Evolutionary conservation across 495 filamentous ascomycete species (phyloP).

Genomic region (Tuber indicum): DNA sequence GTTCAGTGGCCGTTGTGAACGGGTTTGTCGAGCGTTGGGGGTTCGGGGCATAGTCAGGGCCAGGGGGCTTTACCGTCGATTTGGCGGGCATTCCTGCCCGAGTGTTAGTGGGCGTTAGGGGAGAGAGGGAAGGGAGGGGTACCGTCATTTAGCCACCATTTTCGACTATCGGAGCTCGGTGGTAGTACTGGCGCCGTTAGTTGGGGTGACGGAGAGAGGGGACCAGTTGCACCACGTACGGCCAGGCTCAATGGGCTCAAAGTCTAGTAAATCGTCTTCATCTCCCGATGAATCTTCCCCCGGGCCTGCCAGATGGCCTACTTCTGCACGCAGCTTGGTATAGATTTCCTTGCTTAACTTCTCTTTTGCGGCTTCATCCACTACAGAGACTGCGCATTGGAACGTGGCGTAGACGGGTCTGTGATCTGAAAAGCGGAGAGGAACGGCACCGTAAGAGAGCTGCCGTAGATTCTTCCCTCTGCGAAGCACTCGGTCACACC

Average conservation of each 20-base stretch:
- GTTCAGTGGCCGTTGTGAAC: conserved; percentile 59
- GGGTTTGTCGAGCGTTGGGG: conserved; percentile 71
- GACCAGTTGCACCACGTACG: conserved; percentile 30
- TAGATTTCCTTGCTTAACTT: conserved; percentile 66
- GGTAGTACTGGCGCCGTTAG: conserved; percentile 54
- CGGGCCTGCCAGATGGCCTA: conserved; percentile 48
- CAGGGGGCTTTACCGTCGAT: conserved; percentile 61
- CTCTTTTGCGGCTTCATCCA: conserved; percentile 68
- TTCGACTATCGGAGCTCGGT: conserved; percentile 78
- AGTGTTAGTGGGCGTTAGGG: conserved; percentile 18
- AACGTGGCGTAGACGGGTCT: conserved; percentile 87
- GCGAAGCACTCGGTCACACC: conserved; percentile 88
- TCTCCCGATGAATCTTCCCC: conserved; percentile 51
- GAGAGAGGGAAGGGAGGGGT: conserved; percentile 24
- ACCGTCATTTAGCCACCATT: conserved; percentile 93
- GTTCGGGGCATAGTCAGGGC: conserved; percentile 58
- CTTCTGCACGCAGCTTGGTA: conserved; percentile 55
- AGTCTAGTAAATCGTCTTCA: conserved; percentile 67
- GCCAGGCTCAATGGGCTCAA: conserved; percentile 68
- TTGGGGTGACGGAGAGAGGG: conserved; percentile 15
- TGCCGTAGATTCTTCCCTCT: conserved; percentile 80
- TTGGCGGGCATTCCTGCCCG: conserved; percentile 62
- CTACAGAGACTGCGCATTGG: conserved; percentile 67
- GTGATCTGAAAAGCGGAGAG: conserved; percentile 85
- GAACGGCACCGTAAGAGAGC: conserved; percentile 67